Evolutionary conservation across 257 asterid genomes (phyloP).

Genomic region (Salvia rosmarinus): DNA sequence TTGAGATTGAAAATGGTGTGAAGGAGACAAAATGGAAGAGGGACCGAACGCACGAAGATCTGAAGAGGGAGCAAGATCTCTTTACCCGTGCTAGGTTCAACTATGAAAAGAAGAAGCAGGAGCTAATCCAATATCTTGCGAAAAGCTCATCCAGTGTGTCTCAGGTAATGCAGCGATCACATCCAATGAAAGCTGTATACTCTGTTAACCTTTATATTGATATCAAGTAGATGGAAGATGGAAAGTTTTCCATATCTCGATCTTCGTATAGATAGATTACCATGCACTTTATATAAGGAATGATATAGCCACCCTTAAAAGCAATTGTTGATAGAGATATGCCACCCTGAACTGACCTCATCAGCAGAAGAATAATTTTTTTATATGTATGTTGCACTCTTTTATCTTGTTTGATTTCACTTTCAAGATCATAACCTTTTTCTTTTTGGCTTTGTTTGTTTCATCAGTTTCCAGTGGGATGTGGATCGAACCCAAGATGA

Average conservation of each 20-base stretch:
- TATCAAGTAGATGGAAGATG: background rate
- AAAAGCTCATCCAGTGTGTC: constrained; percentile 41
- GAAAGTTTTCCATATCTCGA: background rate
- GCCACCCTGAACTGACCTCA: no score
- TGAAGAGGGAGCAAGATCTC: constrained; percentile 58
- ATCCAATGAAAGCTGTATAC: background rate
- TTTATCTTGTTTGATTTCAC: background rate
- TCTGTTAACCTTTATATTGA: constrained; percentile 7
- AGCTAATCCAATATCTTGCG: constrained; percentile 49
- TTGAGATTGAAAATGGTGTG: constrained; percentile 44
- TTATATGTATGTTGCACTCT: background rate
- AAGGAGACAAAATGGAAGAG: constrained; percentile 69
- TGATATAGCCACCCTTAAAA: no score
- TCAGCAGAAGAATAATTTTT: no score
- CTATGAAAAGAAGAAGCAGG: constrained; percentile 63
- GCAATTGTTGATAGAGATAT: no score
- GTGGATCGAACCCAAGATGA: constrained; percentile 35
- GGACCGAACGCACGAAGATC: constrained; percentile 57
- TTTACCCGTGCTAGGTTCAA: constrained; percentile 46
- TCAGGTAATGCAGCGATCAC: constrained; percentile 52
- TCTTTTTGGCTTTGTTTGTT: background rate
- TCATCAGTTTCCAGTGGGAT: constrained; percentile 26
- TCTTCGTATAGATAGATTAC: background rate
- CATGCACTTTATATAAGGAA: background rate
- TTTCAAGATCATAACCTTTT: background rate